Conservation (phyloP, 2,329 filamentous ascomycete species). For the Cordyceps fumosorosea region DNA sequence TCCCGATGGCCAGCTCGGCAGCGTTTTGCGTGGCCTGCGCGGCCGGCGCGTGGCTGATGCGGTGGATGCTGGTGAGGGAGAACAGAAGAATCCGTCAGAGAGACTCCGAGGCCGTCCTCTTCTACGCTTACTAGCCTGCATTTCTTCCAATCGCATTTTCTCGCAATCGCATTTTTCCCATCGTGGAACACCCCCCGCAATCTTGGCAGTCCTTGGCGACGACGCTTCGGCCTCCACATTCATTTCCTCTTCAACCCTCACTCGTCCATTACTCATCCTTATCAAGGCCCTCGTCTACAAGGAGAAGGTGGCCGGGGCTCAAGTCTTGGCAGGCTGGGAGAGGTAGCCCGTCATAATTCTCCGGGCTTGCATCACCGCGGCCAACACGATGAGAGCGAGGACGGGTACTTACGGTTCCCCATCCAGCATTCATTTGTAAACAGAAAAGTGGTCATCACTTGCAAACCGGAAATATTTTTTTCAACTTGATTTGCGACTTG, state of each 20-base stretch:
- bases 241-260: no score
- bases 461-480: no score
- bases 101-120: not conserved
- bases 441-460: no score
- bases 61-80: not conserved
- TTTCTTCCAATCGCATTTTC: not conserved
- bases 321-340: not conserved
- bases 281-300: not conserved
- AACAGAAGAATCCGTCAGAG: not conserved
- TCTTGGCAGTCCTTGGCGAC: not conserved
- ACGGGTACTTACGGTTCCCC: no score
- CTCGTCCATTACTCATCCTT: not conserved
- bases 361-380: no score
- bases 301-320: not conserved
- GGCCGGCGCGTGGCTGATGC: not conserved
- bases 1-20: no score
- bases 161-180: no score
- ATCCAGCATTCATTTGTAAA: no score
- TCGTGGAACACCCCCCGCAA: not conserved
- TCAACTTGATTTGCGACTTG: no score
- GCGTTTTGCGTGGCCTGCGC: not conserved
- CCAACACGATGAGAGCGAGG: no score
- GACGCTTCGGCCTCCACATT: not conserved
- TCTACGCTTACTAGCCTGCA: not conserved
- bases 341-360: not conserved